Evolutionary conservation across 371 early-diverging fungal genomes (phyloP).

Genomic region (Apophysomyces trapeziformis): DNA sequence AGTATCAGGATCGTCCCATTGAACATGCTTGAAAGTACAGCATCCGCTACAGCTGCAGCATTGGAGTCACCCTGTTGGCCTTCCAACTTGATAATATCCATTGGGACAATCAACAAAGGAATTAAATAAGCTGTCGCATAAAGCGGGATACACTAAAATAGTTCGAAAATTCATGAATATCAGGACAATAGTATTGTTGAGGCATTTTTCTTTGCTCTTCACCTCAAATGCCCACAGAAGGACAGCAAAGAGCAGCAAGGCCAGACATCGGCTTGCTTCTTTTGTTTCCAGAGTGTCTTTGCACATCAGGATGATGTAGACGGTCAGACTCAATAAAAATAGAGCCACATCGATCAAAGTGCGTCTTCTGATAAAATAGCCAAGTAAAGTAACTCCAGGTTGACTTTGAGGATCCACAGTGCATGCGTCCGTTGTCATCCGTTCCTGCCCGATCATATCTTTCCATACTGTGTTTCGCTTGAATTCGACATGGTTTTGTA

Average conservation of each 20-base stretch:
- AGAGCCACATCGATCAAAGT: slow-evolving; percentile 16
- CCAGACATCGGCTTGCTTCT: slow-evolving; percentile 64
- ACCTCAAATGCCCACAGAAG: slow-evolving; percentile 74
- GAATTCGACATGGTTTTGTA: slow-evolving; percentile 75
- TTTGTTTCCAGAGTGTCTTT: slow-evolving; percentile 54
- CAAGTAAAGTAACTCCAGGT: slow-evolving; percentile 18
- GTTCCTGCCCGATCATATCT: slow-evolving; percentile 76
- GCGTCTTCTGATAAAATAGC: slow-evolving; percentile 12
- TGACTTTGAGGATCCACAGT: slow-evolving; percentile 30
- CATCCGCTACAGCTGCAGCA: slow-evolving; percentile 67
- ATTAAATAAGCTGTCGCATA: slow-evolving; percentile 80
- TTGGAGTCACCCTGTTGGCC: slow-evolving; percentile 33
- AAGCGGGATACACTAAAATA: slow-evolving; percentile 57
- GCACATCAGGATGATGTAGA: slow-evolving; percentile 60
- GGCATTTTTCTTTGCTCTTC: not conserved
- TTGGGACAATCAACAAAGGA: slow-evolving; percentile 72
- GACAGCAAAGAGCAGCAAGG: slow-evolving; percentile 62
- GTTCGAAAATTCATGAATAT: not conserved
- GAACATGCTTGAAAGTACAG: slow-evolving; percentile 91
- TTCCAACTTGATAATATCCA: slow-evolving; percentile 64
- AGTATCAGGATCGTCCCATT: slow-evolving; percentile 96
- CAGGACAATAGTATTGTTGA: not conserved
- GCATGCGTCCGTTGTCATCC: slow-evolving; percentile 51
- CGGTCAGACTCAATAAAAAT: slow-evolving; percentile 43
- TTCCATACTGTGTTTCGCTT: slow-evolving; percentile 83